Base-by-base conservation (phyloP, 1,284 basidiomycete genomes). In the Trametes versicolor region DNA sequence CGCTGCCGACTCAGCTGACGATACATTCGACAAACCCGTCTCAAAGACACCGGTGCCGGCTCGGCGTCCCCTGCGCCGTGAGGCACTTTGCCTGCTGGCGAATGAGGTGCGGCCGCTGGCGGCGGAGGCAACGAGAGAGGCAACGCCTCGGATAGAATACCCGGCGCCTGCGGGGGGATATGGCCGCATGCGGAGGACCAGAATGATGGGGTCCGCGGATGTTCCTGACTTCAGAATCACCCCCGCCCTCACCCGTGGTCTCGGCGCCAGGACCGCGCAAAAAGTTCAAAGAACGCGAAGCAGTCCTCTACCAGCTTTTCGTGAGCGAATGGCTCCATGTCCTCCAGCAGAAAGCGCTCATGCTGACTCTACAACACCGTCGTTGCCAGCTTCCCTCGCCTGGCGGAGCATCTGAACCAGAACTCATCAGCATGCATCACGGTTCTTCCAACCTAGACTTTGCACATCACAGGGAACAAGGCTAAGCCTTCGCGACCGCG, bases 371-470 rank as follows among this genome's bases (percentile, higher is more conserved):
- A 32, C 29, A 32, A 32, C 29, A 32, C 29, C 29, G 29, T 32
- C 29, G 29, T 32, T 32, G 29, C 29, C 29, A 32, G 8, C 29
- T 32, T 32, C 29, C 29, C 29, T 32, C 29, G 29, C 29, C 4
- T 32, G 29, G 29, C 29, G 29, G 29, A 8, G 29, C 29, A 39
- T 39, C 37, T 17, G 19, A 19, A 17, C 41, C 15, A 17, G 41
- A 13, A 13, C 17, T 10, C 13, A 39, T 39, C 15, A 12, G 15
- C 37, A 3, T 32, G 15, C 50, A 51, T 51, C 50, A 51, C 29
- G 17, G 29, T 43, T 32, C 50, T 36, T 32, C 29, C 32, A 51
- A 51, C 50, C 50, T 36, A 51, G 29, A 36, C 29, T 51, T n/a
- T 51, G 29, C 50, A 32, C 29, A 51, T 51, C 50, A 51, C 4